A percentile compares a stretch with the other conserved stretches of the same genome.
Evolutionary conservation across 1,139 yeast genomes (phyloP).

Genomic region (Scheffersomyces illinoinensis): DNA sequence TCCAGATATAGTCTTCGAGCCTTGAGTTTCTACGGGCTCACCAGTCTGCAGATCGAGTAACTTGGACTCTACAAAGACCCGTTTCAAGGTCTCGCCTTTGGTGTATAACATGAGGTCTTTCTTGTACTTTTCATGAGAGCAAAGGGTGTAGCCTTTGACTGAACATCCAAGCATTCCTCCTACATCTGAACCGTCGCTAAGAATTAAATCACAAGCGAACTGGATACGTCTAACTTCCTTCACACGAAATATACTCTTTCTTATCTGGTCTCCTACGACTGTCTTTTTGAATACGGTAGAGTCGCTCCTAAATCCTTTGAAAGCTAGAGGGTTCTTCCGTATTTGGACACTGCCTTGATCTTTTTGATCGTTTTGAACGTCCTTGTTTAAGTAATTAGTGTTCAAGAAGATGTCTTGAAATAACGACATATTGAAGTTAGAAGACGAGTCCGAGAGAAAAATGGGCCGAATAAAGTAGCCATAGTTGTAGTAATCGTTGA

Average conservation of each 20-base stretch:
- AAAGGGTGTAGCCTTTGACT: constrained; percentile 70
- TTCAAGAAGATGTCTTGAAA: constrained; percentile 59
- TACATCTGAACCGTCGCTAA: constrained; percentile 37
- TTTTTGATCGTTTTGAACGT: constrained; percentile 9
- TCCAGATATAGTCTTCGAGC: constrained; percentile 5
- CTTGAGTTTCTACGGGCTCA: constrained; percentile 18
- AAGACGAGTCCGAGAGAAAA: constrained; percentile 37
- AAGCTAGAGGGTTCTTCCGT: not conserved
- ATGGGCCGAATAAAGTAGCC: constrained; percentile 53
- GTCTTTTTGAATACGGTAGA: constrained; percentile 26
- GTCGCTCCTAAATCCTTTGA: constrained; percentile 10
- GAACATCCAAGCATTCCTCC: constrained; percentile 59
- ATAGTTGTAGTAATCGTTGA: constrained; percentile 48
- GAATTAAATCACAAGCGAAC: constrained; percentile 57
- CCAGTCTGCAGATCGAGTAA: constrained; percentile 19
- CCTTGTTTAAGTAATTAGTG: constrained; percentile 31
- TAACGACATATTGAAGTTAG: constrained; percentile 47
- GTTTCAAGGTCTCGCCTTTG: constrained; percentile 49
- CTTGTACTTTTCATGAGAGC: constrained; percentile 51
- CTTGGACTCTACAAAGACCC: constrained; percentile 52
- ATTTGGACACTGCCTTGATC: constrained; percentile 7
- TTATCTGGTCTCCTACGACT: constrained; percentile 46
- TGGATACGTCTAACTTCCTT: constrained; percentile 64
- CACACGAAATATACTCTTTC: constrained; percentile 51
- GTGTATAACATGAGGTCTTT: constrained; percentile 45